These are phyloP conservation scores for Ephemerocybe angulata DNA, from an alignment of 768 basidiomycete species.

Conservation along the genomic window DNA sequence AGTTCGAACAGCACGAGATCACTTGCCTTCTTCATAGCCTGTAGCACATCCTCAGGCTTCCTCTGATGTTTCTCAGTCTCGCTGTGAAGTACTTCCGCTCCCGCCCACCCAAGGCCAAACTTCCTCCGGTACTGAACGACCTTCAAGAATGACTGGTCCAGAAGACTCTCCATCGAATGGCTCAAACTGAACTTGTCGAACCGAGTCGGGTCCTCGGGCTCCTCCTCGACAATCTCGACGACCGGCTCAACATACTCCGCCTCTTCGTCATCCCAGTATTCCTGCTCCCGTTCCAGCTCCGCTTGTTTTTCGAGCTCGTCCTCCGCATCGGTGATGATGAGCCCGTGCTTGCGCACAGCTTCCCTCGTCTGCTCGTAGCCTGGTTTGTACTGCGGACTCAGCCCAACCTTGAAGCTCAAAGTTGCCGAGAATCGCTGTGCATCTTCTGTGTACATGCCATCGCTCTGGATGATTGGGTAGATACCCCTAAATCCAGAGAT, in stretches of 20 bases:
- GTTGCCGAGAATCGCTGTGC: conserved; percentile 32
- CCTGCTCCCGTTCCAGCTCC: conserved; percentile 24
- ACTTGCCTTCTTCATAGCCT: conserved; percentile 27
- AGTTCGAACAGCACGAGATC: background rate
- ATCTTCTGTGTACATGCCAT: conserved; percentile 36
- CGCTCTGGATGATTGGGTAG: conserved; percentile 49
- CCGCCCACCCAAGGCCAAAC: conserved; percentile 64
- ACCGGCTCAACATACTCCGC: conserved; percentile 12
- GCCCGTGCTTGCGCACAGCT: conserved; percentile 46
- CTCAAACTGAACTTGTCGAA: conserved; percentile 66
- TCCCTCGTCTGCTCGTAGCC: conserved; percentile 44
- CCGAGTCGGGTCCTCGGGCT: conserved; percentile 32
- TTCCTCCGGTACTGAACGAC: conserved; percentile 49
- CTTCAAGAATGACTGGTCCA: conserved; percentile 54
- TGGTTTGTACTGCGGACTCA: conserved; percentile 61
- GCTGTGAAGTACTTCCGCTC: conserved; percentile 52
- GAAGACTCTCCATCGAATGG: conserved; percentile 55
- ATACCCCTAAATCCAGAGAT: conserved; percentile 51
- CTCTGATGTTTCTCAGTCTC: conserved; percentile 44
- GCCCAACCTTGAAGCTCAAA: conserved; percentile 59
- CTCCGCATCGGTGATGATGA: conserved; percentile 42
- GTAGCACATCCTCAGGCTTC: conserved; percentile 36
- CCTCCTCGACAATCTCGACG: conserved; percentile 24
- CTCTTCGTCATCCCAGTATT: conserved; percentile 22
- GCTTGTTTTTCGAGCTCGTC: conserved; percentile 35